Evolutionary conservation across 257 asterid genomes (phyloP), one percentile per base, ranked within the genome.

Genomic region (Gentiana straminea): DNA sequence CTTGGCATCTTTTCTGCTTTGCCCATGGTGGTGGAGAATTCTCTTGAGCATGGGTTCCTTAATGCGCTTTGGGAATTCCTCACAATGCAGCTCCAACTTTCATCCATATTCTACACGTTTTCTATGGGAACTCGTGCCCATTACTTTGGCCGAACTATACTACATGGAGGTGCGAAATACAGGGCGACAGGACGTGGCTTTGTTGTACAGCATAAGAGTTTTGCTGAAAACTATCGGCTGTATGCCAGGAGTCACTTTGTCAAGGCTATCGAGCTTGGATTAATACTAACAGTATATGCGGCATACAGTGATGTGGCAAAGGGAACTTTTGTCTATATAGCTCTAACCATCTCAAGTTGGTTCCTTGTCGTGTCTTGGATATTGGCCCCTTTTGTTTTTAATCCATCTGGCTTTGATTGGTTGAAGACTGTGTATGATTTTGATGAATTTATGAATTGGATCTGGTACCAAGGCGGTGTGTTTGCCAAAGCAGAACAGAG

Each of bases 71-170:
- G 98, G 98, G 98, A 91, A 70, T 87, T 91, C 51, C 67, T 85
- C 60, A 91, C 97, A 2, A 91, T 91, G 98, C 94, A 81, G 83
- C 96, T 91, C 64, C 98, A 91, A 66, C 92, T 91, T 65, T 83
- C 97, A 50, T 84, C 98, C 33, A 92, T 91, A 35, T 91, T 91
- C 68, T 91, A 79, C 74, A 79, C 98, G 51, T 91, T 91, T 73
- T 91, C 98, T 55, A 91, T 91, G 98, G 98, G 98, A 58, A 91
- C 98, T 60, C 98, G 98, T 63, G 94, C 94, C 50, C 98, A 91
- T 72, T 91, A 85, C 78, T 88, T 91, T 71, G 98, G 98, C 52
- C 84, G 98, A 77, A 91, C 98, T 53, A 80, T 91, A 62, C 86
- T 91, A 60, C 98, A 91, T 51, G 98, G 98, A 60, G 98, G 98